Percentiles rank a stretch among this genome's conserved stretches.
These are phyloP conservation scores for Polymyxa betae DNA, from an alignment of 208 protist species.

Conservation along the genomic window DNA sequence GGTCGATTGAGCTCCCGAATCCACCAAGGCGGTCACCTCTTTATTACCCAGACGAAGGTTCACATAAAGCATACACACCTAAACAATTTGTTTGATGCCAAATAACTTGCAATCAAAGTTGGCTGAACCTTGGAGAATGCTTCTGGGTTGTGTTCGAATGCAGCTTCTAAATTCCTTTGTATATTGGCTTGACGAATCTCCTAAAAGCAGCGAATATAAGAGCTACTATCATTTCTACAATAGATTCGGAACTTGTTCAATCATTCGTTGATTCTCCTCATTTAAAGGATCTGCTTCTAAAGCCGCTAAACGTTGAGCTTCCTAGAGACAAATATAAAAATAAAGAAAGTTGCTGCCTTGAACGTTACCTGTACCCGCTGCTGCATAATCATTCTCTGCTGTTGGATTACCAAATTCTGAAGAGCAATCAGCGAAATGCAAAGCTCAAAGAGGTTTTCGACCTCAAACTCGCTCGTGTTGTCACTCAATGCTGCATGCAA, in stretches of 20 bases:
- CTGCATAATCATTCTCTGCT: neutral
- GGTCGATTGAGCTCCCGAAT: conserved; percentile 53
- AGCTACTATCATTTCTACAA: neutral
- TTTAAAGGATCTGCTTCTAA: conserved; percentile 14
- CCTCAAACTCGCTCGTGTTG: neutral
- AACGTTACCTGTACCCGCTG: neutral
- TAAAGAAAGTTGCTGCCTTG: neutral
- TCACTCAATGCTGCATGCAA: neutral
- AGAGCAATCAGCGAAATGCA: neutral
- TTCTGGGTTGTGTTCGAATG: conserved; percentile 61
- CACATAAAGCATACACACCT: conserved; percentile 52
- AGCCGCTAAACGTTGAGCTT: neutral
- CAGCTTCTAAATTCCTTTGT: conserved; percentile 6
- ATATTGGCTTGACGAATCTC: conserved; percentile 33
- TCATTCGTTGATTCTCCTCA: conserved; percentile 27
- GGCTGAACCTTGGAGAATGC: conserved; percentile 16
- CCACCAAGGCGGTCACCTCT: conserved; percentile 42
- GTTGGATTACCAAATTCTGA: neutral
- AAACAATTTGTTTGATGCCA: neutral
- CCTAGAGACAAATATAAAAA: neutral
- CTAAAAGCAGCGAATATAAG: neutral
- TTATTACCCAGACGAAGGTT: conserved; percentile 53
- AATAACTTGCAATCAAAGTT: neutral
- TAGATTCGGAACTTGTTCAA: conserved; percentile 4
- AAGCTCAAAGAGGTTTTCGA: neutral